phyloP scores from a whole-genome alignment of 2,329 filamentous ascomycete species.

The Metarhizium brunneum region DNA sequence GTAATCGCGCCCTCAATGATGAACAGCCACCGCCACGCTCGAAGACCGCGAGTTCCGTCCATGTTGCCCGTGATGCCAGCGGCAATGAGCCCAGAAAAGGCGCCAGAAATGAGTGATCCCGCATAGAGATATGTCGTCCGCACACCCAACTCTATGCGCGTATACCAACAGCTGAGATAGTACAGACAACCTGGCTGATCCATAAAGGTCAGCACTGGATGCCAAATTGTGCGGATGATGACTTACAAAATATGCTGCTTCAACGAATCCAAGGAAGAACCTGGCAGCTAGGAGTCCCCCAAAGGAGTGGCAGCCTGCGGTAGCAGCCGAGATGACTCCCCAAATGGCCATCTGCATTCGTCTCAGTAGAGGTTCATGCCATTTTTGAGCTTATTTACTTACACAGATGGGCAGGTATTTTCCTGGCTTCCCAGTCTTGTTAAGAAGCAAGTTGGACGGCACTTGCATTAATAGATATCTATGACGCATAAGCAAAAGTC shows the following conservation, averaged over 20 bases:
- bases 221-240: neutral
- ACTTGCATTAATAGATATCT: constrained; percentile 42
- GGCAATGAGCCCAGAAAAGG: constrained; percentile 58
- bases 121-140: constrained; percentile 58
- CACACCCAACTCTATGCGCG: constrained; percentile 56
- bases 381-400: constrained; percentile 1
- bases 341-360: constrained; percentile 34
- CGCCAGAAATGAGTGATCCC: constrained; percentile 59
- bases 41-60: constrained; percentile 47
- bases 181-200: constrained; percentile 47
- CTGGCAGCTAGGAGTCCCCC: constrained; percentile 24
- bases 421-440: constrained; percentile 39
- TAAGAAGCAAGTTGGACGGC: constrained; percentile 41
- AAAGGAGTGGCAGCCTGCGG: constrained; percentile 23
- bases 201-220: neutral
- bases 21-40: constrained; percentile 45
- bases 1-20: constrained; percentile 63
- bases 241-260: constrained; percentile 33
- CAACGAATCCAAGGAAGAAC: constrained; percentile 29
- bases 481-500: neutral
- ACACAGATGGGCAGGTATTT: constrained; percentile 36
- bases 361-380: neutral
- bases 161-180: constrained; percentile 60
- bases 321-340: constrained; percentile 35
- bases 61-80: constrained; percentile 59